Evolutionary conservation across 2,329 filamentous ascomycete species (phyloP).

Genomic region (Aspergillus sp.): DNA sequence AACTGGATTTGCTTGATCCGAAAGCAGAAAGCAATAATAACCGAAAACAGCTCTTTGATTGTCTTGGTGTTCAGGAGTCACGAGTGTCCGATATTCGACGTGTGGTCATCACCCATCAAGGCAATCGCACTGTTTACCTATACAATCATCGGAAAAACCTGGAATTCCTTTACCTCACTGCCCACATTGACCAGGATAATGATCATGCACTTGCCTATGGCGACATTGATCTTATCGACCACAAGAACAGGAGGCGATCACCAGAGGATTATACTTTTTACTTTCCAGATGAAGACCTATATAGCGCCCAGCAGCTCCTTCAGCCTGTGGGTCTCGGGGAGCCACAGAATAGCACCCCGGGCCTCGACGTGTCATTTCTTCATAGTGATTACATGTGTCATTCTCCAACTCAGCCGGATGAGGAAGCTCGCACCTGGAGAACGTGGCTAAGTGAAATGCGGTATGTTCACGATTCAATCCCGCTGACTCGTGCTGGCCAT

Average conservation of each 20-base stretch:
- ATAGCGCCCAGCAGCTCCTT: constrained; percentile 2
- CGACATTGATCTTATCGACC: neutral
- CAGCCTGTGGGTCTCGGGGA: neutral
- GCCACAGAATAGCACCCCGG: neutral
- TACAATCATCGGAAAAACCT: neutral
- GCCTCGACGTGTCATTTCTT: constrained; percentile 1
- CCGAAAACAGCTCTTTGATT: neutral
- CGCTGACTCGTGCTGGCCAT: neutral
- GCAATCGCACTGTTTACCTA: neutral
- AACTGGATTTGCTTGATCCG: neutral
- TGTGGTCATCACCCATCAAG: neutral
- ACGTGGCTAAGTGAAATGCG: constrained; percentile 3
- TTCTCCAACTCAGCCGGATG: constrained; percentile 1
- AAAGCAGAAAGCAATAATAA: neutral
- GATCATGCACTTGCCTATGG: neutral
- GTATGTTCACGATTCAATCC: constrained; percentile 2
- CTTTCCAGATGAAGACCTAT: constrained; percentile 3
- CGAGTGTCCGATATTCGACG: neutral
- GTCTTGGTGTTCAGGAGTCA: constrained; percentile 2
- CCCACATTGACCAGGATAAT: constrained; percentile 2
- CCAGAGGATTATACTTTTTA: neutral
- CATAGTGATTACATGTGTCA: constrained; percentile 2
- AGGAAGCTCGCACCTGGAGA: constrained; percentile 2
- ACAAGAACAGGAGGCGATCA: neutral
- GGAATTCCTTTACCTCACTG: constrained; percentile 5